Evolutionary conservation across 306 rosid genomes (phyloP), one percentile per base, ranked within the genome.

Genomic region (Malus orientalis): DNA sequence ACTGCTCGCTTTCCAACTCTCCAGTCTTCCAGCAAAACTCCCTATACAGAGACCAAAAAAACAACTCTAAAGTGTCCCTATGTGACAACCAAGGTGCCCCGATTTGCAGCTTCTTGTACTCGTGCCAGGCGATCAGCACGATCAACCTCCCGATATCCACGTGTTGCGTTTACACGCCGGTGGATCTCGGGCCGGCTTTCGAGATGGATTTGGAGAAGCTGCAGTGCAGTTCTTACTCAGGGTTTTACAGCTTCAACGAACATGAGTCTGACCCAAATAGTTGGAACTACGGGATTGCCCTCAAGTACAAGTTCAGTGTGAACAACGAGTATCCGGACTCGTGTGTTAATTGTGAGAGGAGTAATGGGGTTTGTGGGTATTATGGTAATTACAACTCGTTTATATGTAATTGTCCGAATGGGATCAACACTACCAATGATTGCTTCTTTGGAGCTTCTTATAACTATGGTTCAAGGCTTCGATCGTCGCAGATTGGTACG

Each of bases 271-370:
- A 90, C 62, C 96, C 98, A 44, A 85, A 87, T 49, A 86, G 86
- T 27, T 93, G 98, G 98, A 93, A 85, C 65, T 93, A 90, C 65
- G 98, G 98, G 45, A 91, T 91, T 29, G 93, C 94, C 16, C 68
- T 93, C 18, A 86, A 87, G 68, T 93, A 93, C 36, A 93, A 91
- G 84, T 93, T 91, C 73, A 85, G 87, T 44, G 88, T 90, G 18
- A 85, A 85, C 25, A 83, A 93, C 69, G 98, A 91, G 38, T 90
- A 71, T 80, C 98, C 98, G 6, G 75, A 40, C n/a, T 77, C 86
- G 15, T 93, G 98, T 82, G 76, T 54, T 53, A 71, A 75, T 11
- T 93, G 98, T 75, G 97, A 93, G 57, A 90, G 64, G 14, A 88
- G 96, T 42, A 58, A 75, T 74, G 98, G 93, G 11, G 81, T 83